These are phyloP conservation scores for Paxillus involutus DNA, from an alignment of 768 basidiomycete species.

Conservation along the genomic window DNA sequence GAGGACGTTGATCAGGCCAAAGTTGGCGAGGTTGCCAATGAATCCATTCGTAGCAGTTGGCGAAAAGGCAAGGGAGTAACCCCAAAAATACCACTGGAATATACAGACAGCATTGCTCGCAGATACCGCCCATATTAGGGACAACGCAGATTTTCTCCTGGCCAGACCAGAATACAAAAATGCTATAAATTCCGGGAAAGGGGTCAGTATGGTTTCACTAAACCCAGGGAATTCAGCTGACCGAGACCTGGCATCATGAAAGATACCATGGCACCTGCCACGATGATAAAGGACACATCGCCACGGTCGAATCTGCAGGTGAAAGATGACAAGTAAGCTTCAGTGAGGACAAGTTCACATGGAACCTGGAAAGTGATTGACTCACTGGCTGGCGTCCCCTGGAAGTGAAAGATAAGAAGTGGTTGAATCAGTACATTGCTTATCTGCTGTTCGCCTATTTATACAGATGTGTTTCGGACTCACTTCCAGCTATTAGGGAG, in stretches of 20 bases:
- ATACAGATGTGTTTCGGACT: neutral
- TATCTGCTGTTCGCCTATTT: slow-evolving; percentile 4
- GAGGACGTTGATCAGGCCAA: slow-evolving; percentile 73
- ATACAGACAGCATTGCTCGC: slow-evolving; percentile 75
- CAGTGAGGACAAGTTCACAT: neutral
- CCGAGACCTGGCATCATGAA: slow-evolving; percentile 81
- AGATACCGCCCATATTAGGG: slow-evolving; percentile 74
- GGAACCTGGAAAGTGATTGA: neutral
- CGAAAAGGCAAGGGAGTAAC: slow-evolving; percentile 85
- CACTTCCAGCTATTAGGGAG: slow-evolving; percentile 10
- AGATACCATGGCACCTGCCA: slow-evolving; percentile 68
- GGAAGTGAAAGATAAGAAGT: slow-evolving; percentile 3
- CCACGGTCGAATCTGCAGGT: slow-evolving; percentile 61
- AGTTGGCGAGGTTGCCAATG: slow-evolving; percentile 79
- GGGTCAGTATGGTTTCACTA: neutral
- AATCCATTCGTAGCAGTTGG: slow-evolving; percentile 69
- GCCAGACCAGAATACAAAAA: slow-evolving; percentile 76
- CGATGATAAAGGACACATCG: slow-evolving; percentile 68
- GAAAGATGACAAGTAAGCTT: slow-evolving; percentile 3
- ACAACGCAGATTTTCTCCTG: slow-evolving; percentile 66
- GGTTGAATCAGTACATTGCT: slow-evolving; percentile 1
- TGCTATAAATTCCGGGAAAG: slow-evolving; percentile 34
- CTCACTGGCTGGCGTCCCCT: slow-evolving; percentile 31
- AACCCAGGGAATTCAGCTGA: slow-evolving; percentile 25
- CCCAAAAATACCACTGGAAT: slow-evolving; percentile 83